Base-by-base conservation (phyloP, 2,329 filamentous ascomycete species). In the Colletotrichum agaves region DNA sequence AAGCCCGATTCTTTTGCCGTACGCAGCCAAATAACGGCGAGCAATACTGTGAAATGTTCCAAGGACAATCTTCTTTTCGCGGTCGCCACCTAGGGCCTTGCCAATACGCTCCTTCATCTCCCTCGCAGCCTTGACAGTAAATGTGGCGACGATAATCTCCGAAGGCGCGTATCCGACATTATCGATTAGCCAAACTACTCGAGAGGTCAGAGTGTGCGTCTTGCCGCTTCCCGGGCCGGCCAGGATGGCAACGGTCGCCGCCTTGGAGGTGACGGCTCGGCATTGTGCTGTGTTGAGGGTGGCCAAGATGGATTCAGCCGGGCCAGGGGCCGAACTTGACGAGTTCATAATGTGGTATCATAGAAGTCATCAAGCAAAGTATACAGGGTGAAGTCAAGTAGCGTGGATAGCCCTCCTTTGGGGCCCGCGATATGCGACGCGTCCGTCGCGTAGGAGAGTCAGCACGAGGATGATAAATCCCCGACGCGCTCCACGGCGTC, bases 11-110 rank as follows among this genome's bases (percentile, higher is more conserved):
- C 91, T 84, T 74, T 93, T 88, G 43, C 96, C 95, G 77, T 98
- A 98, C 27, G 87, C 87, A 44, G 90, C 87, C 15, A 99, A 83
- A 75, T 97, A 98, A 66, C 93, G 88, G 49, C 93, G 87, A 60
- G 94, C 90, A 71, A 99, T 94, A 53, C 94, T 97, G 80, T 99
- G 95, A 73, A 99, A 98, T 0, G 96, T 99, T 17, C 95, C 95
- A 4, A 99, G 83, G 35, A 98, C 87, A 71, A 99, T 84, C 73
- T 90, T 92, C 61, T 87, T 90, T 75, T 94, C 92, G 15, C 90
- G 81, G 5, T 90, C 90, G 68, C 91, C 87, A 1, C 94, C 94
- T n/a, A 98, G 84, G n/a, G 93, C 85, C 66, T 87, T 90, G 0
- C 90, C 89, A 63, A 98, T 93, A 7, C 95, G 88, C 75, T 93